Conservation (phyloP, 305 asterid genomes). For the Ilex paraguariensis region DNA sequence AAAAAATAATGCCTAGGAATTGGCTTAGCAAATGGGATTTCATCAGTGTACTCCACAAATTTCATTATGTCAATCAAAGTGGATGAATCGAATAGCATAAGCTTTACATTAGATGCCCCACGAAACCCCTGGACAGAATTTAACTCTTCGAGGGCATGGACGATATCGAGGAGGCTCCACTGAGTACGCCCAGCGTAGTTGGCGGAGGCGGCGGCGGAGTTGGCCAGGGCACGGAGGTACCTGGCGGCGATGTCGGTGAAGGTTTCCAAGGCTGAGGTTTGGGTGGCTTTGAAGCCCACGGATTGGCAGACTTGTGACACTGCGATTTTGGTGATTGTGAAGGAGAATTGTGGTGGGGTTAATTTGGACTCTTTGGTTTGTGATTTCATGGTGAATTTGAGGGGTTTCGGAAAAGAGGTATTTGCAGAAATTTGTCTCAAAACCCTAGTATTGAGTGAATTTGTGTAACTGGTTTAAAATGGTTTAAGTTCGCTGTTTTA, state of each 20-base stretch:
- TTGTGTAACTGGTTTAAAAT: too few species aligned
- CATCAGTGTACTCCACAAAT: constrained; percentile 26
- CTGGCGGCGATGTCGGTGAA: constrained; percentile 45
- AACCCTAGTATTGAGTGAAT: too few species aligned
- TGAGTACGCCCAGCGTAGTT: constrained; percentile 45
- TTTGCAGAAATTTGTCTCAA: too few species aligned
- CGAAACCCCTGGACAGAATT: constrained; percentile 40
- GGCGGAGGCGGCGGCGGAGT: constrained; percentile 39
- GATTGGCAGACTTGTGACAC: constrained; percentile 55
- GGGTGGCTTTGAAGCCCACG: constrained; percentile 40
- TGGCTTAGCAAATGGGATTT: constrained; percentile 54
- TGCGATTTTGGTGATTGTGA: constrained; percentile 34
- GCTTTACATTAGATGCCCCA: constrained; percentile 22
- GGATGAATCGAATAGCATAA: constrained; percentile 22
- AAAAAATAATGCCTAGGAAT: constrained; percentile 9
- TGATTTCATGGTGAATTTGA: too few species aligned
- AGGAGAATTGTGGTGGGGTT: constrained; percentile 23
- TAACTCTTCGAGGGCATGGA: constrained; percentile 46
- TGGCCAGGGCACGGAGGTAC: constrained; percentile 36
- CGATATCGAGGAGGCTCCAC: constrained; percentile 39
- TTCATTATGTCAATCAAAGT: constrained; percentile 32
- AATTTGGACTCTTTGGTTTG: too few species aligned
- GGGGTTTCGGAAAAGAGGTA: too few species aligned
- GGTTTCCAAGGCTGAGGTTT: constrained; percentile 34
- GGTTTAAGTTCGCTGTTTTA: too few species aligned